phyloP scores from a whole-genome alignment of 768 basidiomycete genomes.

The Termitomyces sp. region DNA sequence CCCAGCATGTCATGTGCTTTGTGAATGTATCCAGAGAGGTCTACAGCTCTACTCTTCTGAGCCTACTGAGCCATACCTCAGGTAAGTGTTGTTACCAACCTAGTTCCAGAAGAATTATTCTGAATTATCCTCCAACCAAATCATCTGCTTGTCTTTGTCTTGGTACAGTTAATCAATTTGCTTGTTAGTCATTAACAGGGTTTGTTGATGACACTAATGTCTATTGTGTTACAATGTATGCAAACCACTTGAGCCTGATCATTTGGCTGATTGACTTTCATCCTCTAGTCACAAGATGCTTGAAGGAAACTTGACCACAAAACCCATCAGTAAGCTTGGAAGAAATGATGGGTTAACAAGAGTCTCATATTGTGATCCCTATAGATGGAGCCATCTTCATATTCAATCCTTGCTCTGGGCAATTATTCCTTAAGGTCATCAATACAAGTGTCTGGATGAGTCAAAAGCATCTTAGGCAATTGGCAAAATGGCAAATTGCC shows the following conservation, averaged over 20 bases:
- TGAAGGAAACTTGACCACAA: conserved; percentile 99
- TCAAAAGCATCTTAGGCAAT: conserved; percentile 98
- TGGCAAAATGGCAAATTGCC: conserved; percentile 99
- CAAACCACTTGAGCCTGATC: not conserved
- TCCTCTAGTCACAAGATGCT: conserved; percentile 87
- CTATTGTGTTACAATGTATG: conserved; percentile 93
- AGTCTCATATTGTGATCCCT: conserved; percentile 2
- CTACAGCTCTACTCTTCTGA: conserved; percentile 98
- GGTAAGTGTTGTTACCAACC: conserved; percentile 22
- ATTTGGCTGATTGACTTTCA: not conserved
- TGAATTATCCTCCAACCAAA: conserved; percentile 96
- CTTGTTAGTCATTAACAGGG: conserved; percentile 37
- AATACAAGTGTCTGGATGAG: conserved; percentile 99
- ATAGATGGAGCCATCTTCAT: conserved; percentile 95
- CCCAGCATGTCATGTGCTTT: conserved; percentile 93
- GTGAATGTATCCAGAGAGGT: conserved; percentile 98
- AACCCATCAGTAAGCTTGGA: conserved; percentile 80
- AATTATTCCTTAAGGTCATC: conserved; percentile 97
- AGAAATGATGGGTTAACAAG: not conserved
- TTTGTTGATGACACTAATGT: conserved; percentile 99
- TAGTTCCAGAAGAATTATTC: conserved; percentile 67
- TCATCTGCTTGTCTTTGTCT: conserved; percentile 60
- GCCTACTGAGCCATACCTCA: conserved; percentile 97
- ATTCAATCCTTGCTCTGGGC: conserved; percentile 98
- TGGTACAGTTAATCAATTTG: not conserved